phyloP scores from a whole-genome alignment of 441 rosid species.

The Adansonia gregorii region DNA sequence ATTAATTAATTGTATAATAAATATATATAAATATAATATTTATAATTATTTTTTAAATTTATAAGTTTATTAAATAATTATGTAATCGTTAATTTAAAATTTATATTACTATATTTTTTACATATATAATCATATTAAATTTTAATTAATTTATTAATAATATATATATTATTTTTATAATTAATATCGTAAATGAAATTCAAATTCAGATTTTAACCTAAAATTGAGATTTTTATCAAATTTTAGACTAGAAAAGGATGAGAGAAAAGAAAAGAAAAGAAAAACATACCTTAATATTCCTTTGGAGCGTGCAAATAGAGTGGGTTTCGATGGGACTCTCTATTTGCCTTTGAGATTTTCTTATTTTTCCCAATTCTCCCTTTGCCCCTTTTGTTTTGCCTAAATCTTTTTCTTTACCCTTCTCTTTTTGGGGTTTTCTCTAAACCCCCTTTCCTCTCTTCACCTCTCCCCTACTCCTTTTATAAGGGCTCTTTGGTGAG shows the following conservation, averaged over 20 bases:
- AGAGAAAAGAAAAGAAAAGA: neutral
- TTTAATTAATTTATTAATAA: no score
- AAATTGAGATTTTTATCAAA: neutral
- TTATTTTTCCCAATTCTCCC: neutral
- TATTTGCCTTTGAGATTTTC: neutral
- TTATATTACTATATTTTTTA: no score
- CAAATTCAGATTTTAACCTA: no score
- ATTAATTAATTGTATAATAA: no score
- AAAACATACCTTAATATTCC: slow-evolving; percentile 38
- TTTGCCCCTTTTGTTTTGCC: slow-evolving; percentile 27
- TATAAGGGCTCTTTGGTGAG: slow-evolving; percentile 7
- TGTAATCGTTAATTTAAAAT: neutral
- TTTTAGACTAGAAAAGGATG: neutral
- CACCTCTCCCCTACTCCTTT: neutral
- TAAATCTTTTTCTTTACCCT: neutral
- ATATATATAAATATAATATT: no score
- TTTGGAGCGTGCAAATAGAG: neutral
- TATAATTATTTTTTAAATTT: no score
- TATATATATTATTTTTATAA: no score
- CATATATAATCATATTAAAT: no score
- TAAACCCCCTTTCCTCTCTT: neutral
- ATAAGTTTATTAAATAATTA: no score
- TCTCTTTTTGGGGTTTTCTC: neutral
- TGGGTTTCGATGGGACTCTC: slow-evolving; percentile 18
- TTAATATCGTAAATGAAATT: no score